These are phyloP conservation scores for Ophiostoma novo-ulmi DNA, from an alignment of 2,329 filamentous ascomycete species.

Conservation along the genomic window DNA sequence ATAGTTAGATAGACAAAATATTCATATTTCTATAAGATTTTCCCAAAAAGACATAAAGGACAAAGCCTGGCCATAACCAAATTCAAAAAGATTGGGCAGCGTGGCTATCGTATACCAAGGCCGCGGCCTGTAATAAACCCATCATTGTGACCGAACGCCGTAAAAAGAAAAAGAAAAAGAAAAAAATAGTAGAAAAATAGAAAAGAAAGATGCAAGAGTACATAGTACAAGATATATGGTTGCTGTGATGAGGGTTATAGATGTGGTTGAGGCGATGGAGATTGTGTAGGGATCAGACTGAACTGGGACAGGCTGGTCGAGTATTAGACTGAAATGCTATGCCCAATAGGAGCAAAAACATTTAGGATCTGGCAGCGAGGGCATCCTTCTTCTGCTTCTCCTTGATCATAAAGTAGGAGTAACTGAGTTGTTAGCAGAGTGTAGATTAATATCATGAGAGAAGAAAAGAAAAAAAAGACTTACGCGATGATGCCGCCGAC, in stretches of 20 bases:
- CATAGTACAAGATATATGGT: conserved; percentile 12
- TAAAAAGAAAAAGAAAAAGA: background rate
- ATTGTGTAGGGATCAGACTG: background rate
- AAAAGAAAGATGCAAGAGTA: background rate
- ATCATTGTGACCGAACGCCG: conserved; percentile 14
- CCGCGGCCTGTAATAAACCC: conserved; percentile 12
- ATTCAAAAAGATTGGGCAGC: conserved; percentile 7
- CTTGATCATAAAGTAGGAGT: conserved; percentile 34
- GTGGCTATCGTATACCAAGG: conserved; percentile 10
- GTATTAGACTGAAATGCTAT: background rate
- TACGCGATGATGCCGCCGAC: conserved; percentile 54
- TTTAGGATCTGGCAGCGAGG: conserved; percentile 17
- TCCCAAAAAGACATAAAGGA: conserved; percentile 4
- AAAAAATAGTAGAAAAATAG: background rate
- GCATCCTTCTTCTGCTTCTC: conserved; percentile 27
- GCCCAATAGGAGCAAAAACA: background rate
- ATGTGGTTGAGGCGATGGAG: background rate
- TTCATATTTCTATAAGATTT: conserved; percentile 18
- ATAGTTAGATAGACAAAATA: background rate
- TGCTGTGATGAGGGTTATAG: background rate
- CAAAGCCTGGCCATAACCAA: background rate
- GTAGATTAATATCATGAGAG: background rate
- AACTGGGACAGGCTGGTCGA: background rate
- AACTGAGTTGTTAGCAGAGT: conserved; percentile 26
- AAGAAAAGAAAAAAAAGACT: conserved; percentile 33